Base-by-base conservation (phyloP, 2,329 filamentous ascomycete species). In the Chaetomiaceae sp. region DNA sequence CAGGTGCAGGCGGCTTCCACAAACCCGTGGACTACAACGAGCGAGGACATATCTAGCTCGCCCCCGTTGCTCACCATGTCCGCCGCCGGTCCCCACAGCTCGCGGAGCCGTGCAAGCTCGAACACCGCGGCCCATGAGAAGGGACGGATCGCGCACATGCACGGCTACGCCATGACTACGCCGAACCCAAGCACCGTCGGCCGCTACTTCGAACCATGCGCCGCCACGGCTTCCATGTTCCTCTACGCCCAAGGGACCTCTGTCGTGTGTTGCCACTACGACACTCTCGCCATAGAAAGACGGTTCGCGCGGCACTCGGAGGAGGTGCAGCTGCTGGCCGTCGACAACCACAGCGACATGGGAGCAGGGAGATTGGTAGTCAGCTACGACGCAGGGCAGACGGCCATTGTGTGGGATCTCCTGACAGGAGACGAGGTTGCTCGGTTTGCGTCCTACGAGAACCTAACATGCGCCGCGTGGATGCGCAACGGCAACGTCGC, bases 401-500 rank as follows among this genome's bases (percentile, higher is more conserved):
- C 89, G 1, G 90, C 91, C 4, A 96, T 97, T 66, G 89, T 97
- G 7, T 99, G 94, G 94, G 92, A 99, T 71, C 78, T 96, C 56
- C 84, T 95, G 73, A 95, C 90, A 0, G 94, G 94, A 44, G 85
- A 90, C 55, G 90, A 96, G 70, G 80, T 96, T 54, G 85, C 92
- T 34, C 82, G 91, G n/a, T 97, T 97, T 73, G 85, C 86, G 21
- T 94, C 91, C 0, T 96, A 95, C 65, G 90, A 95, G 65, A 82
- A 88, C 60, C 79, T 97, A 58, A 85, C 85, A 20, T 86, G 89
- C 27, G 92, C 91, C 33, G 79, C 88, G 11, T 99, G 94, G 90
- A 96, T 99, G 91, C 82, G 86, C 40, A 96, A 96, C 72, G 94
- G 94, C 50, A 95, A 96, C 72, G 86, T 99, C 61, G 92, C 90